Conservation (phyloP, 768 basidiomycete species). For the Lentinula boryana region DNA sequence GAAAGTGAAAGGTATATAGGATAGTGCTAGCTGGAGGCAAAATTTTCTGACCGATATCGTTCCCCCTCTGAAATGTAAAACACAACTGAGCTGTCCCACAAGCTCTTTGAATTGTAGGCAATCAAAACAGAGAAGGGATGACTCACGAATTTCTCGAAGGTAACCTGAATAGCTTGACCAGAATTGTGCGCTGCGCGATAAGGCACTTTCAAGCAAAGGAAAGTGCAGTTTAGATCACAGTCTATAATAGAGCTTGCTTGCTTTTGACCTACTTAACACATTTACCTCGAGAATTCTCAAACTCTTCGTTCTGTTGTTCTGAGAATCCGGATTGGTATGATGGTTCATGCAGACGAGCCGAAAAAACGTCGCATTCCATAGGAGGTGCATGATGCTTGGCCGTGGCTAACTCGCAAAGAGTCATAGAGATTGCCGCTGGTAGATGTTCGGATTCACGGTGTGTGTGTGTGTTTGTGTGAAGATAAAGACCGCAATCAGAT, state of each 20-base stretch:
- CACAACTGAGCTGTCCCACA: conserved; percentile 59
- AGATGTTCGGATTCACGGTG: not conserved
- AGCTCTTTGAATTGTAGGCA: not conserved
- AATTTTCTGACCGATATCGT: conserved; percentile 55
- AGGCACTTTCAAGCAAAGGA: conserved; percentile 36
- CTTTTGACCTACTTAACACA: conserved; percentile 44
- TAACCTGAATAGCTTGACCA: conserved; percentile 88
- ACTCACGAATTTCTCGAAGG: conserved; percentile 68
- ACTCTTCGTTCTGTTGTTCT: conserved; percentile 3
- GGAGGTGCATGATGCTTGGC: conserved; percentile 63
- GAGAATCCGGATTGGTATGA: not conserved
- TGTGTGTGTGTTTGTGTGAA: no score
- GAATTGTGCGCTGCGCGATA: conserved; percentile 73
- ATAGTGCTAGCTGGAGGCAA: not conserved
- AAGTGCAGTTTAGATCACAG: not conserved
- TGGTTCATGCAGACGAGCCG: conserved; percentile 3
- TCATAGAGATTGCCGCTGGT: conserved; percentile 70
- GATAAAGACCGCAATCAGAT: no score
- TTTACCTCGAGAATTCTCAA: conserved; percentile 27
- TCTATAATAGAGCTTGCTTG: not conserved
- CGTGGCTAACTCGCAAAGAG: conserved; percentile 73
- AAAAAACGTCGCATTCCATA: conserved; percentile 51
- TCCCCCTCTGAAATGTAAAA: conserved; percentile 66
- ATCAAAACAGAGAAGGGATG: not conserved
- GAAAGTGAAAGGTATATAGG: not conserved